Conservation (phyloP, 257 asterid species). For the Fraxinus excelsior region DNA sequence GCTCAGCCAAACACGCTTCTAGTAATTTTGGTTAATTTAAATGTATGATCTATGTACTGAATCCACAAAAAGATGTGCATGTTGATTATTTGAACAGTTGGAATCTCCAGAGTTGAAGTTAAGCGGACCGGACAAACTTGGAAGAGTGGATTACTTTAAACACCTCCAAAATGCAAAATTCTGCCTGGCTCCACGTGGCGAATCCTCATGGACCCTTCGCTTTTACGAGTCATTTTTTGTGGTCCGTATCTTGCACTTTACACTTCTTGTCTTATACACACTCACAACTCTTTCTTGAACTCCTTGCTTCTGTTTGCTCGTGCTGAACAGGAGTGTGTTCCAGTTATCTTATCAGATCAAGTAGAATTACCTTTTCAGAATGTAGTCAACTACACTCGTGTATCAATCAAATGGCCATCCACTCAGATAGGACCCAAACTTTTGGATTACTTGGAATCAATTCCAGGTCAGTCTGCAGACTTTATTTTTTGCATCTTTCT, state of each 20-base stretch:
- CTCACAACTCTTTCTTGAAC: constrained; percentile 12
- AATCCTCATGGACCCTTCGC: constrained; percentile 99
- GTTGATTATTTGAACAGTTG: constrained; percentile 82
- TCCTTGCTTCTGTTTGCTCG: constrained; percentile 25
- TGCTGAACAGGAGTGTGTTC: constrained; percentile 86
- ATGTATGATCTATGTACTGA: constrained; percentile 20
- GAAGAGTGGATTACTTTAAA: constrained; percentile 72
- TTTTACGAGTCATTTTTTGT: constrained; percentile 95
- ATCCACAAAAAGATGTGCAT: constrained; percentile 44
- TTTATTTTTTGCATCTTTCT: constrained; percentile 1
- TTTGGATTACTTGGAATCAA: constrained; percentile 78
- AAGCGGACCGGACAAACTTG: constrained; percentile 86
- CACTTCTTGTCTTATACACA: neutral
- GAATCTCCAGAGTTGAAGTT: constrained; percentile 98
- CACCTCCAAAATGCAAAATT: constrained; percentile 94
- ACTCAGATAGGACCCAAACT: constrained; percentile 66
- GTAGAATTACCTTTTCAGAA: constrained; percentile 87
- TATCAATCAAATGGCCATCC: constrained; percentile 96
- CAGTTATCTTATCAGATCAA: constrained; percentile 89
- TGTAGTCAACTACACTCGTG: constrained; percentile 66
- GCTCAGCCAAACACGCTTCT: neutral
- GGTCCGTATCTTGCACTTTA: constrained; percentile 47
- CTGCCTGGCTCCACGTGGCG: constrained; percentile 97
- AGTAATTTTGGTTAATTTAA: neutral
- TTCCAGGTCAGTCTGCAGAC: constrained; percentile 59